Percentiles rank a stretch among this genome's conserved stretches.
Evolutionary conservation across 768 basidiomycete genomes (phyloP).

Genomic region (Lactifluus pinguis): DNA sequence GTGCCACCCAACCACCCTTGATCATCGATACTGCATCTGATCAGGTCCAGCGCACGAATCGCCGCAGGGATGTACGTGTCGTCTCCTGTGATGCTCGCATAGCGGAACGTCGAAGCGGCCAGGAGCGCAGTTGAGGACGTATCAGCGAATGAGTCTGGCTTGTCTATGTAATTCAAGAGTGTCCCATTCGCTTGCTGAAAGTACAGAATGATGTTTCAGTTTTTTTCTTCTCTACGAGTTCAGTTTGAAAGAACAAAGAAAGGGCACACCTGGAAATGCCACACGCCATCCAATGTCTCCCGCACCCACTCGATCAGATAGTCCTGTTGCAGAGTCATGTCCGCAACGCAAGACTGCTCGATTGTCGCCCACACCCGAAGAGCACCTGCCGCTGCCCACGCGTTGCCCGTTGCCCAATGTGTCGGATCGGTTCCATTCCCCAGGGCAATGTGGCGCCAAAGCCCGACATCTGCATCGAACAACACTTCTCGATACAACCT

Average conservation of each 20-base stretch:
- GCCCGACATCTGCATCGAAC: conserved; percentile 31
- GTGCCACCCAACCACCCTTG: conserved; percentile 20
- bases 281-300: conserved; percentile 38
- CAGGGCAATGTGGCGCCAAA: conserved; percentile 50
- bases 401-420: conserved; percentile 61
- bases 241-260: not conserved
- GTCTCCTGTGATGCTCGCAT: conserved; percentile 36
- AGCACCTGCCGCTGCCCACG: conserved; percentile 65
- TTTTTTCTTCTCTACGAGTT: not conserved
- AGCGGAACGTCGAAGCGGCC: conserved; percentile 47
- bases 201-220: not conserved
- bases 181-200: conserved; percentile 36
- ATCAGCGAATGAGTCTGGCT: conserved; percentile 43
- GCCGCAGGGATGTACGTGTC: conserved; percentile 33
- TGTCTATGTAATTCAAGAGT: conserved; percentile 44
- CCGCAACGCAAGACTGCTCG: conserved; percentile 32
- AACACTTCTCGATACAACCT: conserved; percentile 45
- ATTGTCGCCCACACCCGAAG: conserved; percentile 50
- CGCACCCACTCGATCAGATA: conserved; percentile 45
- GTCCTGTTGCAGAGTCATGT: conserved; percentile 30
- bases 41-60: conserved; percentile 30
- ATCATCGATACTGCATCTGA: conserved; percentile 31
- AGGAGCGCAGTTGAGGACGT: conserved; percentile 47
- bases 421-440: conserved; percentile 39
- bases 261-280: conserved; percentile 34